Base-by-base conservation (phyloP, 345 rosid genomes). In the Syzygium jambos region DNA sequence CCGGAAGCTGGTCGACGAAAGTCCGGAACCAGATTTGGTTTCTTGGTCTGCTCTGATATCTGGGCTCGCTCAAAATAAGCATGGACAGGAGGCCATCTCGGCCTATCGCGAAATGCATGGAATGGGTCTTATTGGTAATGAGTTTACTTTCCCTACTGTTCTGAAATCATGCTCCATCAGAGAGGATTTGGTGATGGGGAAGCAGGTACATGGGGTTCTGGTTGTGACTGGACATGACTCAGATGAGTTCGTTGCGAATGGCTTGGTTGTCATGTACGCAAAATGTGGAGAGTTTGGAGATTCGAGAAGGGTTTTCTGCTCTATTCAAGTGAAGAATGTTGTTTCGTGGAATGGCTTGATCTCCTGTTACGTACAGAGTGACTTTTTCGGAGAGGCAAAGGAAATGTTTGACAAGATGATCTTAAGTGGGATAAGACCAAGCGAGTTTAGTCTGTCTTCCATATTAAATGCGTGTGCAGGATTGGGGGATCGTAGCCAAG, bases 11-110 rank as follows among this genome's bases (percentile, higher is more conserved):
- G 85, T 95, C 86, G 95, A 94, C 46, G 89, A 83, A 94, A 91
- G 93, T 94, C 89, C 94, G 43, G 94, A 93, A 65, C 95, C 93
- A 23, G 92, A 92, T 86, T 73, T 93, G 86, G 91, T 93, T 86
- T 92, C 93, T 88, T 93, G 95, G 96, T 94, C 96, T 55, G 93
- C 96, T 85, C 88, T 94, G 91, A 90, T 94, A 87, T 93, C 96
- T 54, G 94, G 95, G 55, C 93, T 91, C 90, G 87, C 93, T 25
- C 93, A 91, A 84, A 89, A 92, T 87, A 95, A 95, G 61, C 85
- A 84, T 19, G 90, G 90, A 61, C 61, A 87, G 53, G 96, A 93
- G 87, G 95, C 94, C 23, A 65, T 92, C 55, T 84, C 11, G 34
- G 90, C 91, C 41, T 94, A 92, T 56, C 54, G 11, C 29, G 91